Evolutionary conservation across 495 filamentous ascomycete species (phyloP).

Genomic region (Clohesyomyces aquaticus): DNA sequence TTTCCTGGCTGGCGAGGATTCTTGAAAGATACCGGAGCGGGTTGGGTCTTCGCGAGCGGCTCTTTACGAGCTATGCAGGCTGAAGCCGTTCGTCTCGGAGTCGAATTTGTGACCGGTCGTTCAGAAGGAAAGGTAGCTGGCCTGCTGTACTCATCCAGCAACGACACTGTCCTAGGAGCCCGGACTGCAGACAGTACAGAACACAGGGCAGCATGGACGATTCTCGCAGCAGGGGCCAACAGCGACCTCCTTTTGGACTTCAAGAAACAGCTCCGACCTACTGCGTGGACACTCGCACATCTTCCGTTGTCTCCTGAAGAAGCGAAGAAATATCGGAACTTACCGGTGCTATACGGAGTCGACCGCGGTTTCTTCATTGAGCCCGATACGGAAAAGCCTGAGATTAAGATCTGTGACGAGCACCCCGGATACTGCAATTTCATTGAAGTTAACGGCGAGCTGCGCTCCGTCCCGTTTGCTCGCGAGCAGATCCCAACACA

Average conservation of each 20-base stretch:
- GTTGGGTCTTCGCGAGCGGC: constrained; percentile 57
- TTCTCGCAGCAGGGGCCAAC: constrained; percentile 56
- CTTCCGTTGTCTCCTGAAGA: constrained; percentile 55
- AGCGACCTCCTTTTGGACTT: constrained; percentile 55
- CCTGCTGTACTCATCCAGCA: constrained; percentile 1
- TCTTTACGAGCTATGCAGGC: constrained; percentile 52
- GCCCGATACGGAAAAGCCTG: constrained; percentile 54
- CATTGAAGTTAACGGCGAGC: constrained; percentile 40
- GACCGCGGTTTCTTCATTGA: constrained; percentile 62
- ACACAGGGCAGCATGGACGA: constrained; percentile 49
- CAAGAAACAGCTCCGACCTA: constrained; percentile 58
- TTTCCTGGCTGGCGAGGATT: constrained; percentile 59
- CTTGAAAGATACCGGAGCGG: constrained; percentile 50
- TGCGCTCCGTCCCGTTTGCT: constrained; percentile 52
- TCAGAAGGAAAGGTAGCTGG: constrained; percentile 46
- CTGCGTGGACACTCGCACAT: constrained; percentile 60
- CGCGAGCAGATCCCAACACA: constrained; percentile 55
- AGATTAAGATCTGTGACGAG: constrained; percentile 62
- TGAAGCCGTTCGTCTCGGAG: constrained; percentile 54
- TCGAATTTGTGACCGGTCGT: constrained; percentile 50
- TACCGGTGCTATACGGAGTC: constrained; percentile 58
- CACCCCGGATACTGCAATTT: constrained; percentile 61
- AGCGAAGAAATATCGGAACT: constrained; percentile 48
- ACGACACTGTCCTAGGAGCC: constrained; percentile 46
- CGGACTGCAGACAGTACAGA: constrained; percentile 46